Evolutionary conservation across 225 moss, liverwort and hornwort genomes (phyloP), one percentile per base, ranked within the genome.

Genomic region (Climacium dendroides): DNA sequence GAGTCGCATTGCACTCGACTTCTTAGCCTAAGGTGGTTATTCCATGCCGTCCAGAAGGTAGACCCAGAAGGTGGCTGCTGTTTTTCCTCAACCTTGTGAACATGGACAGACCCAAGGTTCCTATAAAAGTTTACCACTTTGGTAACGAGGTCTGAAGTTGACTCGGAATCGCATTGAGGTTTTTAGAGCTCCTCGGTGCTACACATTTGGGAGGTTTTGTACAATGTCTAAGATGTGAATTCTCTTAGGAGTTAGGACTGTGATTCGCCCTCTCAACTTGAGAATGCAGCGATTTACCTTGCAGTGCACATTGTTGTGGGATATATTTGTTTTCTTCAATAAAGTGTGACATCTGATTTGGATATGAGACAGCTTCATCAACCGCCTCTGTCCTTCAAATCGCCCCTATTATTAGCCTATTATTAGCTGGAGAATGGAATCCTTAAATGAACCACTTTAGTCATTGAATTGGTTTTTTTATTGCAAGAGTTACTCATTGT

Each of bases 1-100:
- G 84, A 94, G 91, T 90, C 83, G 92, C 72, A 88, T 92, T 91
- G 93, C 89, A 63, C 81, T 94, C 35, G 92, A 94, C 61, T 93
- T 90, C 67, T 64, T 79, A 87, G 79, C 83, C 25, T 89, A 91
- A 52, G 28, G 28, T 63, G 39, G 54, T 41, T 30, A 50, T 83
- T 85, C 54, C 83, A 64, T 50, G 67, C 14, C 80, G 73, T 79
- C 85, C 48, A 81, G 85, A 54, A 39, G 32, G 48, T 87, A 71
- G 81, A 85, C 72, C 87, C 35, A 70, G 82, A 60, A 61, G 70
- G 63, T 87, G 74, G 18, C 70, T 85, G 10, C 19, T 74, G 60
- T 24, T 71, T 79, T 78, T 58, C 84, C 86, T 54, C 84, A 63
- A 86, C 74, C 47, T 85, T 78, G 52, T 39, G 80, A 81, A 52